Conservation (phyloP, 495 filamentous ascomycete species). For the Lophiotrema nucula region DNA sequence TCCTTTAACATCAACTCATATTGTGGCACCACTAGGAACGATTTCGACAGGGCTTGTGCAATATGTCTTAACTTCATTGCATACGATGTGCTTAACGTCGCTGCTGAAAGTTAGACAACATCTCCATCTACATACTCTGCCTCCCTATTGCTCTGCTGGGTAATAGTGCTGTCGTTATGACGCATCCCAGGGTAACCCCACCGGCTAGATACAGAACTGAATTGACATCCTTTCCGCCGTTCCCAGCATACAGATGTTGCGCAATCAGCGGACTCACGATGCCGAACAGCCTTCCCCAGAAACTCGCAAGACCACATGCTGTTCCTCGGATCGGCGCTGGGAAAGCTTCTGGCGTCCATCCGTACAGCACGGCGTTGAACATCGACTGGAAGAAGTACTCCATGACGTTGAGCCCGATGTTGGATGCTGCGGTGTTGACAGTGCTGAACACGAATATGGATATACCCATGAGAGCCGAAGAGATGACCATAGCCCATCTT, state of each 20-base stretch:
- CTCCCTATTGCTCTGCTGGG: conserved; percentile 40
- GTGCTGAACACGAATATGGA: conserved; percentile 48
- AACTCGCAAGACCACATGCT: conserved; percentile 52
- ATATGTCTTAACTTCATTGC: too few species aligned
- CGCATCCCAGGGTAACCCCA: conserved; percentile 46
- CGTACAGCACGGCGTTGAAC: conserved; percentile 58
- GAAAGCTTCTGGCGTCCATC: conserved; percentile 58
- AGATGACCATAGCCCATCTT: conserved; percentile 49
- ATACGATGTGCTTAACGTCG: too few species aligned
- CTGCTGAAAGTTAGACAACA: too few species aligned
- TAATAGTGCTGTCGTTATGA: conserved; percentile 43
- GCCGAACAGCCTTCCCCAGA: conserved; percentile 48
- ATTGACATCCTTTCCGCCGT: conserved; percentile 30
- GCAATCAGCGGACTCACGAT: conserved; percentile 49
- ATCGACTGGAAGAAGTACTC: conserved; percentile 53
- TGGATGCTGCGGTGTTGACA: conserved; percentile 46
- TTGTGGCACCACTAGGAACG: too few species aligned
- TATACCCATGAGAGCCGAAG: conserved; percentile 47
- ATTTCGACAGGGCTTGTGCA: too few species aligned
- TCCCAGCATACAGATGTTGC: conserved; percentile 35
- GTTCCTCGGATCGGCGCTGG: conserved; percentile 55
- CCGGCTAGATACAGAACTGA: conserved; percentile 47
- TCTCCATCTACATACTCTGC: conserved; percentile 14
- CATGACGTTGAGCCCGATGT: conserved; percentile 48
- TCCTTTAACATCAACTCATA: too few species aligned